These are phyloP conservation scores for Inonotus hispidus DNA, from an alignment of 1,284 basidiomycete genomes.

Conservation along the genomic window DNA sequence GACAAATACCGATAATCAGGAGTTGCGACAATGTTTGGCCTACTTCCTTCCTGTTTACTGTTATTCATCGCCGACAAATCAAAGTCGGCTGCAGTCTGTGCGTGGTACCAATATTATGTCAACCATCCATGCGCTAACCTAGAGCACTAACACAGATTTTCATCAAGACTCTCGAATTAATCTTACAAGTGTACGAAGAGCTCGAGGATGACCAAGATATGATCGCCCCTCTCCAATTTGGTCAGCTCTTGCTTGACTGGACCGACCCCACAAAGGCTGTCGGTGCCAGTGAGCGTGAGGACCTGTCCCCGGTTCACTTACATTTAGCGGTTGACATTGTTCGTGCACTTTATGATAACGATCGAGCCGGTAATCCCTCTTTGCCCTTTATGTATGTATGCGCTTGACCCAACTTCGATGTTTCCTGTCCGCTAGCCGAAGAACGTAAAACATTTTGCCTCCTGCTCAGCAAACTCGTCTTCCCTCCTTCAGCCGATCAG, in stretches of 20 bases:
- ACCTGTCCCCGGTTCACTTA: constrained; percentile 8
- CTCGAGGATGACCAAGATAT: constrained; percentile 19
- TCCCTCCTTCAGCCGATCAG: constrained; percentile 28
- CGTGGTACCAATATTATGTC: neutral
- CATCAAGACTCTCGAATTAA: constrained; percentile 7
- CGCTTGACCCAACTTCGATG: neutral
- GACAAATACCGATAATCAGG: constrained; percentile 11
- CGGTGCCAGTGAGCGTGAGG: neutral
- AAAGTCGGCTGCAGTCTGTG: constrained; percentile 15
- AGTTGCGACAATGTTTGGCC: constrained; percentile 18
- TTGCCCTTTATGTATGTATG: neutral
- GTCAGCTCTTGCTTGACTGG: constrained; percentile 18
- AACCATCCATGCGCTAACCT: no score
- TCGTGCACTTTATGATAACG: constrained; percentile 14
- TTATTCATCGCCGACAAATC: constrained; percentile 13
- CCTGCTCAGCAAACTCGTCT: constrained; percentile 71
- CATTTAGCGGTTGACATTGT: constrained; percentile 16
- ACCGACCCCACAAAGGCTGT: constrained; percentile 16
- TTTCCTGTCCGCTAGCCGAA: constrained; percentile 2
- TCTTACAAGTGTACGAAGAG: constrained; percentile 12
- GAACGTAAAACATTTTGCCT: constrained; percentile 68
- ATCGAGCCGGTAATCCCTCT: constrained; percentile 2
- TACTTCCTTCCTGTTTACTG: constrained; percentile 19
- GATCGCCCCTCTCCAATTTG: constrained; percentile 18
- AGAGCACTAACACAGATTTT: neutral